Base-by-base conservation (phyloP, 495 filamentous ascomycete species). In the Penicillium alfredii region DNA sequence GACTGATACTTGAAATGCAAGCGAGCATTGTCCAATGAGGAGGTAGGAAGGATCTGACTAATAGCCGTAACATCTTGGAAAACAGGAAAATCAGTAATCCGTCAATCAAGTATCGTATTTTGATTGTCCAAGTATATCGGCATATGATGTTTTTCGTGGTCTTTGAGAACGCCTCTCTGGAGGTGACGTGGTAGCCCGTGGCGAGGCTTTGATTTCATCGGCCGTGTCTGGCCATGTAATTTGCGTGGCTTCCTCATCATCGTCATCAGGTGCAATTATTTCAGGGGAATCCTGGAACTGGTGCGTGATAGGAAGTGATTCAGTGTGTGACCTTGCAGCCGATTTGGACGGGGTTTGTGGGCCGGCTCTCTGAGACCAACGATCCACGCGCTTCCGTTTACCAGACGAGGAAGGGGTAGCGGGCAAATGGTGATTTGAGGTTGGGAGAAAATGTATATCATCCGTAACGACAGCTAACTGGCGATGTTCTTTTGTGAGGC, bases 391-490 rank as follows among this genome's bases (percentile, higher is more conserved):
- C 19, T 44, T 44, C 10, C 34, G 33, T 32, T 38, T 44, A 33
- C 33, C 28, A 15, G 33, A 38, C 12, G 41, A 31, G 12, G 41
- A 37, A 20, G 41, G 28, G 21, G 27, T 44, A n/a, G 41, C 11
- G 11, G 41, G 33, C 11, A 44, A n/a, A 33, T 3, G 8, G 14
- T 17, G 13, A 1, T 8, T 18, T 41, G 11, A 4, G 2, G 6
- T 45, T 38, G 37, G 47, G 8, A 50, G 47, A 20, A 50, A 45
- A 35, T 50, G 42, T 38, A 50, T 41, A 23, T 46, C 33, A 6
- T 47, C 38, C 4, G 30, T 47, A 1, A 47, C 3, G 1, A 47
- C 7, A 16, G 35, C 48, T 30, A 48, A 24, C 19, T 52, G 48
- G 18, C 25, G 39, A 32, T 35, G 4, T 21, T 52, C 35, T 40